Evolutionary conservation across 208 protist species (phyloP), one percentile per base, ranked within the genome.

Genomic region (Angomonas ambiguus): DNA sequence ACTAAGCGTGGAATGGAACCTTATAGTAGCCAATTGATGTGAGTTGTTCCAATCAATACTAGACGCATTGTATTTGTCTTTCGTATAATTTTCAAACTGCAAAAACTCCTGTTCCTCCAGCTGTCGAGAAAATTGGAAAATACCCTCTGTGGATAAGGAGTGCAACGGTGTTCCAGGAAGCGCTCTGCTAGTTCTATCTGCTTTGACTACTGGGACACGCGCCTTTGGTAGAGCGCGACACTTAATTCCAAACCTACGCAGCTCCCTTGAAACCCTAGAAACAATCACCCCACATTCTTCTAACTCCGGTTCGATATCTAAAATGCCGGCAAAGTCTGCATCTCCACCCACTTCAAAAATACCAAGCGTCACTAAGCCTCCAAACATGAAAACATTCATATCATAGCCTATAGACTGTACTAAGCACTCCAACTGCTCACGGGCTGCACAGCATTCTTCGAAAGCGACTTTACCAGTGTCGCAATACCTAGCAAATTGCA

Each of bases 321-420:
- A 68, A 51, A 96, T 87, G 18, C 83, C 87, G 18, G 92, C 87
- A 80, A 96, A 94, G 71, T 96, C 91, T 11, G 90, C 81, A 57
- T 96, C 91, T 20, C 91, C 91, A 33, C 86, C 87, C 31, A 89
- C 87, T 48, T 96, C 88, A 20, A 94, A 71, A 18, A 96, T 51
- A 2, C 85, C 79, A 6, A 92, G 68, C 13, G 82, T 89, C 4
- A 87, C 80, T 18, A 96, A 71, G 30, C 91, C 91, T 30, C 91
- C 91, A 76, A 96, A 96, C 53, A 92, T 88, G 65, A 80, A 94
- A 10, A 96, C 80, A 56, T 79, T 85, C 71, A 91, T 82, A 68
- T 96, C 88, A 65, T 93, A 93, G 1, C 91, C 91, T 49, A 83
- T 62, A 3, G 88, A 83, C 33, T 94, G 83, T 22, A 94, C 56